Evolutionary conservation across 2,329 filamentous ascomycete species (phyloP).

Genomic region (Penicillium sclerotiorum): DNA sequence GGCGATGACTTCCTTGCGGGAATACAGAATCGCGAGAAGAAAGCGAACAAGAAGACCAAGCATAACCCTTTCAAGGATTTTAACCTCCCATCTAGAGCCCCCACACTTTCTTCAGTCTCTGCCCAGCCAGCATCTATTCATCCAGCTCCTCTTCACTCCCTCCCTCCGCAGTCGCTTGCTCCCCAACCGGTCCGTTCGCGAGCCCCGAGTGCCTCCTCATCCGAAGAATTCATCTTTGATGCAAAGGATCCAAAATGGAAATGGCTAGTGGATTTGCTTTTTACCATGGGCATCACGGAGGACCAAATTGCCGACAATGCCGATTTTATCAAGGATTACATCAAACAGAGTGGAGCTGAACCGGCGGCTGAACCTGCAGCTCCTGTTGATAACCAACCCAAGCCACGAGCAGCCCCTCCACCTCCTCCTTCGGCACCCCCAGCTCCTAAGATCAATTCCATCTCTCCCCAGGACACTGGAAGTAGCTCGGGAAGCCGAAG

Average conservation of each 20-base stretch:
- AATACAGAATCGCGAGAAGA: conserved; percentile 94
- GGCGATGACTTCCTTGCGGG: conserved; percentile 97
- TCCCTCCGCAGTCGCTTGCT: background rate
- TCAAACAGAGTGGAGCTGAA: conserved; percentile 61
- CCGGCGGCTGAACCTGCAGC: conserved; percentile 27
- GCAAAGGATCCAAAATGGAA: conserved; percentile 65
- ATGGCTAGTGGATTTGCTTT: conserved; percentile 62
- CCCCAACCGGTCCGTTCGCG: conserved; percentile 29
- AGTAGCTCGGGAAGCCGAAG: conserved; percentile 53
- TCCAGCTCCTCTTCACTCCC: conserved; percentile 25
- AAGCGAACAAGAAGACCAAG: conserved; percentile 84
- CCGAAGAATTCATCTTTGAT: conserved; percentile 55
- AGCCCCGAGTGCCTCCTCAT: conserved; percentile 26
- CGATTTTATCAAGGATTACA: conserved; percentile 69
- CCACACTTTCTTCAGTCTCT: conserved; percentile 27
- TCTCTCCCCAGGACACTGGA: conserved; percentile 66
- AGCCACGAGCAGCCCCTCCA: conserved; percentile 61
- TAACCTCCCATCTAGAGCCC: conserved; percentile 9
- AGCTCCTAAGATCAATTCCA: conserved; percentile 42
- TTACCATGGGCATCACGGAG: conserved; percentile 68
- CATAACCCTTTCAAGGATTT: conserved; percentile 66
- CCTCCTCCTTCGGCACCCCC: conserved; percentile 64
- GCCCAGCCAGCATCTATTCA: conserved; percentile 33
- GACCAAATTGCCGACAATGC: conserved; percentile 69
- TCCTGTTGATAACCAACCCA: conserved; percentile 50